Conservation (phyloP, 164 flowering plant species). For the Kingdonia uniflora region DNA sequence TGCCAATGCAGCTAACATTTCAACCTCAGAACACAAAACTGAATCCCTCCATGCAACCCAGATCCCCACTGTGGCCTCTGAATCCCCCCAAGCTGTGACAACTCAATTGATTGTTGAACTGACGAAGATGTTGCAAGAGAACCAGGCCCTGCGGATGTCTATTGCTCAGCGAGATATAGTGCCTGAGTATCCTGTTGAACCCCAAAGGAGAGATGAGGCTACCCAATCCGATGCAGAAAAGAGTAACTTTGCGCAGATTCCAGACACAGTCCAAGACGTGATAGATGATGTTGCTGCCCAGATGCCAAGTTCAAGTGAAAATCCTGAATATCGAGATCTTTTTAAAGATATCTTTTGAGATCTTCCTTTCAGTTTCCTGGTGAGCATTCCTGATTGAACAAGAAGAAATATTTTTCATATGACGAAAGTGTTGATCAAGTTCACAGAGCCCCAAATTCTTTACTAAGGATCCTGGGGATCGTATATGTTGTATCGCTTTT, state of each 20-base stretch:
- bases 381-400: no score
- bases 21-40: constrained; percentile 1
- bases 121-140: constrained; percentile 4
- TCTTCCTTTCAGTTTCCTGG: neutral
- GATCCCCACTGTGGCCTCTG: neutral
- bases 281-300: neutral
- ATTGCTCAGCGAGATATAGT: neutral
- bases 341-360: neutral
- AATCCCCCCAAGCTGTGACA: neutral
- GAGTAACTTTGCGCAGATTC: neutral
- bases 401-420: no score
- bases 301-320: neutral
- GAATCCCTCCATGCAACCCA: neutral
- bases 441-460: no score
- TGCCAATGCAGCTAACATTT: neutral
- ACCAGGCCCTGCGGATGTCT: neutral
- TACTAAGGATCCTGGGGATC: no score
- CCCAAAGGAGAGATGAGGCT: constrained; percentile 1
- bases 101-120: constrained; percentile 6
- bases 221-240: neutral
- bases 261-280: neutral
- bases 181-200: neutral
- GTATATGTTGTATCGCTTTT: no score
- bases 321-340: neutral
- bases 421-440: no score